Base-by-base conservation (phyloP, 148 eudicot species). In the Linanthus parryae region DNA sequence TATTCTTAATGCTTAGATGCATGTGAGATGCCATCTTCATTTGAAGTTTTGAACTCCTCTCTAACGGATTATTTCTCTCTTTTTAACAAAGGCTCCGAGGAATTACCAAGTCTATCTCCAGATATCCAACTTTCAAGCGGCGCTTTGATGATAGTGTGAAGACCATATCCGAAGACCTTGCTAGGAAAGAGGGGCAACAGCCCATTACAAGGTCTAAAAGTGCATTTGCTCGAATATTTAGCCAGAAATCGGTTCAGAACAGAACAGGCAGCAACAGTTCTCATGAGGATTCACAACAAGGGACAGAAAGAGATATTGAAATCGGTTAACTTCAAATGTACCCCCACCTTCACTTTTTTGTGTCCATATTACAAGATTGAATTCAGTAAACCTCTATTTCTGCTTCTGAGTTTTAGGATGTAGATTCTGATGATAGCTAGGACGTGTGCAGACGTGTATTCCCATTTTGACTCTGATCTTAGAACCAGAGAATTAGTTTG, bases 121-220 rank as follows among this genome's bases (percentile, higher is more conserved):
- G 94, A 69, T 92, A 72, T 53, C 98, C 96, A 8, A 92, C 96
- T 39, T 81, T 70, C 31, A 84, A 80, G 56, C 83, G 98, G 9
- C 96, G 96, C 16, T 81, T 83, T 72, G 95, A 84, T 59, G 43
- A 28, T 17, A 79, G 83, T 14, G 57, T 68, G 7, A 82, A 72
- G 65, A 44, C 27, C 39, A 73, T 87, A 33, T 54, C 73, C 21
- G 90, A 84, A 40, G 72, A 66, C 33, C 67, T 83, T 57, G 75
- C 56, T 19, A 71, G 64, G 70, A 82, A 80, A 72, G 77, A 72
- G 39, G 68, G 68, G 36, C 48, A 38, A 37, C 71, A 48, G 38
- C 17, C 70, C n/a, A 7, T 50, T 15, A 46, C 68, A n/a, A 71
- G 72, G 53, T 49, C 82, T 2, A 67, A 54, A 44, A 75, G 71